Conservation (phyloP, 306 rosid genomes). For the Alnus glutinosa region DNA sequence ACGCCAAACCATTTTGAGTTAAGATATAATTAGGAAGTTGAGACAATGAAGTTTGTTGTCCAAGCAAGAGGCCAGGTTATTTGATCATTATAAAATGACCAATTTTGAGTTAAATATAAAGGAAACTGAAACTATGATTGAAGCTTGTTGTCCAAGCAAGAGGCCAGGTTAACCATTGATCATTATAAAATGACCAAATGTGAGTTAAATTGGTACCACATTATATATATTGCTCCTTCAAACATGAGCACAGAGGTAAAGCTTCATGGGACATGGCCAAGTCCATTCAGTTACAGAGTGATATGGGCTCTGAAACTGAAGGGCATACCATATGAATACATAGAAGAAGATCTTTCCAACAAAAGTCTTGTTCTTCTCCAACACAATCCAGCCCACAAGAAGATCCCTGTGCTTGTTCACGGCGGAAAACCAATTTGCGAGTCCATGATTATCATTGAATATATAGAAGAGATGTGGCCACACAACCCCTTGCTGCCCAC, state of each 20-base stretch:
- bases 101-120: too few species aligned
- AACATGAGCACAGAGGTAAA: constrained; percentile 36
- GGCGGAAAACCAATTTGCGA: constrained; percentile 48
- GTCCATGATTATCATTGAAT: constrained; percentile 51
- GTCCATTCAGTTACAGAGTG: constrained; percentile 52
- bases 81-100: background rate
- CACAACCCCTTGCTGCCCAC: constrained; percentile 39
- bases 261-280: constrained; percentile 49
- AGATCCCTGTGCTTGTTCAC: constrained; percentile 57
- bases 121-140: background rate
- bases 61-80: background rate
- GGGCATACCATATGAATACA: constrained; percentile 47
- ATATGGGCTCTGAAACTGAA: constrained; percentile 51
- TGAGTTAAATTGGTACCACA: too few species aligned
- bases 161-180: background rate
- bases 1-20: too few species aligned
- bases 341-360: constrained; percentile 51
- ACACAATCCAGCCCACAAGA: constrained; percentile 53
- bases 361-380: constrained; percentile 45
- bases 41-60: background rate
- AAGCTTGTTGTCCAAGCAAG: background rate
- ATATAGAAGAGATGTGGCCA: constrained; percentile 55
- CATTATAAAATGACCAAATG: background rate
- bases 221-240: background rate
- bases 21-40: too few species aligned